Evolutionary conservation across 164 flowering plant species (phyloP).

Genomic region (Platanus orientalis): DNA sequence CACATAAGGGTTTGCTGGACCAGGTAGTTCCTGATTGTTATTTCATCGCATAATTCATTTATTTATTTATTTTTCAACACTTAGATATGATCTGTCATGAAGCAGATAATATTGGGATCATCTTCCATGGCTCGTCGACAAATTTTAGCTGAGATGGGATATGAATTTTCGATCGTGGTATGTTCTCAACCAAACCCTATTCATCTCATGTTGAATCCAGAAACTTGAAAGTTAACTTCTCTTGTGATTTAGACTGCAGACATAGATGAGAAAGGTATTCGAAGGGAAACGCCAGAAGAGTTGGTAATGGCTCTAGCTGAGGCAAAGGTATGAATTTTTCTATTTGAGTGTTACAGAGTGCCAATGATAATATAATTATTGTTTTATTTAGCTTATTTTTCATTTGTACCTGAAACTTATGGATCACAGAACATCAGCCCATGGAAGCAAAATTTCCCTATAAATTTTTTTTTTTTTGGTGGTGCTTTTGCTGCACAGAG

Average conservation of each 20-base stretch:
- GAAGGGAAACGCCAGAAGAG: slow-evolving; percentile 83
- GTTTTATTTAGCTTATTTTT: too few relatives aligned
- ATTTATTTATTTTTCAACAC: slow-evolving; percentile 1
- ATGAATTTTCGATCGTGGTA: slow-evolving; percentile 74
- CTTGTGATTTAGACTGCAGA: slow-evolving; percentile 66
- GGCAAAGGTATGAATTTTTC: slow-evolving; percentile 57
- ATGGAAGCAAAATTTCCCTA: too few relatives aligned
- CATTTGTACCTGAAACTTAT: too few relatives aligned
- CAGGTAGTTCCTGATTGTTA: too few relatives aligned
- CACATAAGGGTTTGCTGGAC: background rate
- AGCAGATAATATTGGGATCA: slow-evolving; percentile 90
- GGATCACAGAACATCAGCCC: too few relatives aligned
- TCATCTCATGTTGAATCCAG: background rate
- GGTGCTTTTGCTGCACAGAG: too few relatives aligned
- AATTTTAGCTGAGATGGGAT: slow-evolving; percentile 85
- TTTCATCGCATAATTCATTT: background rate
- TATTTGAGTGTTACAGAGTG: too few relatives aligned
- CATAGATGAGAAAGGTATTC: slow-evolving; percentile 78
- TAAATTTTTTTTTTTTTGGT: too few relatives aligned
- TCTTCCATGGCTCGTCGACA: slow-evolving; percentile 65
- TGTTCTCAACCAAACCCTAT: background rate
- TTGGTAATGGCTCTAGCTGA: slow-evolving; percentile 88
- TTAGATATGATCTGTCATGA: background rate
- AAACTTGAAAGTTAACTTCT: slow-evolving; percentile 6
- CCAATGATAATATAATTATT: too few relatives aligned